phyloP scores from a whole-genome alignment of 1,139 yeast species.

The Geotrichum australiense region DNA sequence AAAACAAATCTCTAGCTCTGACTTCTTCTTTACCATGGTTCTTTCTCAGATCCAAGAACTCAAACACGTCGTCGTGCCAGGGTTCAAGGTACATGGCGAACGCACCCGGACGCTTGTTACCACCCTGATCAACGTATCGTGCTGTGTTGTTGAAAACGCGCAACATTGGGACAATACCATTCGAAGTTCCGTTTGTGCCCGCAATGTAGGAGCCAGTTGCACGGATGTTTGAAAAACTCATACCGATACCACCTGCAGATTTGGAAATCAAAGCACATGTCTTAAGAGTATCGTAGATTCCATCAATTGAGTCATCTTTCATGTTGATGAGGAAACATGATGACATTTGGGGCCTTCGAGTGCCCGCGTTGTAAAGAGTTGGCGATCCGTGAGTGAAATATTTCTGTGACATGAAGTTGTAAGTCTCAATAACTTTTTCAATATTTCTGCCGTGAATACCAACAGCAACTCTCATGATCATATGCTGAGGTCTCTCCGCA shows the following conservation, averaged over 20 bases:
- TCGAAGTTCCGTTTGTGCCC: constrained; percentile 69
- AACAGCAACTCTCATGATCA: constrained; percentile 71
- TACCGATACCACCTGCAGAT: constrained; percentile 79
- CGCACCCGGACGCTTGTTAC: constrained; percentile 82
- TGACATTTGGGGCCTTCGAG: constrained; percentile 66
- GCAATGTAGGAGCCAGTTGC: constrained; percentile 67
- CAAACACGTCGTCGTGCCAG: constrained; percentile 77
- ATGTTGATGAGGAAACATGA: constrained; percentile 75
- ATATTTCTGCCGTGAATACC: constrained; percentile 70
- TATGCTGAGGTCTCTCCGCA: constrained; percentile 75
- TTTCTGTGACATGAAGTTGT: constrained; percentile 64
- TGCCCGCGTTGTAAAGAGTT: constrained; percentile 74
- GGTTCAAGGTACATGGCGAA: constrained; percentile 76
- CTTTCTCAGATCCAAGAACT: constrained; percentile 64
- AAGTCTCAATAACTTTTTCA: constrained; percentile 56
- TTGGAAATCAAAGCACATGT: constrained; percentile 73
- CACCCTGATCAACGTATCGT: constrained; percentile 81
- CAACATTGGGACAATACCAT: constrained; percentile 77
- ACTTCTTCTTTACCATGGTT: constrained; percentile 81
- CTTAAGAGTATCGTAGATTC: constrained; percentile 69
- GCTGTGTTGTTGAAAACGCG: constrained; percentile 79
- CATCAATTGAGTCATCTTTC: constrained; percentile 76
- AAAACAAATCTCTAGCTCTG: constrained; percentile 75
- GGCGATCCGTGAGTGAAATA: constrained; percentile 79
- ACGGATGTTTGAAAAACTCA: constrained; percentile 70